phyloP scores from a whole-genome alignment of 169 alveolate genomes.

The Eimeria tenella region DNA sequence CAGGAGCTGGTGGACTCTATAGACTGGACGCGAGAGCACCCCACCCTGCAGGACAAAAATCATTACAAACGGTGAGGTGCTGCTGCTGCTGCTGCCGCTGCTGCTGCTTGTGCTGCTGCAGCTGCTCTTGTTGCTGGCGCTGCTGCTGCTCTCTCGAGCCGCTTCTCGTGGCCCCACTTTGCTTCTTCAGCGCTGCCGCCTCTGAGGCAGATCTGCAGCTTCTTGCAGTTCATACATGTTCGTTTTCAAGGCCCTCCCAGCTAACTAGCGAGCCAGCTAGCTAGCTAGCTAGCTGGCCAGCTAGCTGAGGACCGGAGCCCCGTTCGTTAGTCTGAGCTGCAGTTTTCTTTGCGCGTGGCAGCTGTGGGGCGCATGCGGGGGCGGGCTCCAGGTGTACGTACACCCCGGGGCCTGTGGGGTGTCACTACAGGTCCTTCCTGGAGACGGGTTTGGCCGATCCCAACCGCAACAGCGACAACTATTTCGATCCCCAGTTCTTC shows the following conservation, averaged over 20 bases:
- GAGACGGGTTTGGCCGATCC: constrained; percentile 88
- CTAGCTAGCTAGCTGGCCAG: constrained; percentile 20
- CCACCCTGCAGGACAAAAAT: constrained; percentile 83
- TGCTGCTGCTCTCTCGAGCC: background rate
- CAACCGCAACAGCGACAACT: constrained; percentile 85
- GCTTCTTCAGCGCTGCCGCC: background rate
- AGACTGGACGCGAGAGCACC: constrained; percentile 87
- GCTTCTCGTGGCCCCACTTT: background rate
- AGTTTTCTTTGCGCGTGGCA: too few species aligned
- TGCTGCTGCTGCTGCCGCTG: constrained; percentile 21
- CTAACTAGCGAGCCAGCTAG: background rate
- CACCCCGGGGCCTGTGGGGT: too few species aligned
- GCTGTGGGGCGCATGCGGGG: too few species aligned
- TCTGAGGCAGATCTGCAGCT: background rate
- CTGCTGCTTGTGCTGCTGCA: constrained; percentile 34
- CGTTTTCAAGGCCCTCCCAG: background rate
- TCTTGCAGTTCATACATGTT: background rate
- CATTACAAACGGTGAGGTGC: constrained; percentile 82
- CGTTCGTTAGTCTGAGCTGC: too few species aligned
- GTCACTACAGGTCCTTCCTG: constrained; percentile 81
- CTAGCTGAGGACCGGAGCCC: background rate
- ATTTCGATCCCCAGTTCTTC: constrained; percentile 89
- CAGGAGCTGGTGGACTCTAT: constrained; percentile 85
- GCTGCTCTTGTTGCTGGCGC: background rate
- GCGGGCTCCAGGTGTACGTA: too few species aligned